Conservation (phyloP, 2,329 filamentous ascomycete species). For the Colletotrichum noveboracense region DNA sequence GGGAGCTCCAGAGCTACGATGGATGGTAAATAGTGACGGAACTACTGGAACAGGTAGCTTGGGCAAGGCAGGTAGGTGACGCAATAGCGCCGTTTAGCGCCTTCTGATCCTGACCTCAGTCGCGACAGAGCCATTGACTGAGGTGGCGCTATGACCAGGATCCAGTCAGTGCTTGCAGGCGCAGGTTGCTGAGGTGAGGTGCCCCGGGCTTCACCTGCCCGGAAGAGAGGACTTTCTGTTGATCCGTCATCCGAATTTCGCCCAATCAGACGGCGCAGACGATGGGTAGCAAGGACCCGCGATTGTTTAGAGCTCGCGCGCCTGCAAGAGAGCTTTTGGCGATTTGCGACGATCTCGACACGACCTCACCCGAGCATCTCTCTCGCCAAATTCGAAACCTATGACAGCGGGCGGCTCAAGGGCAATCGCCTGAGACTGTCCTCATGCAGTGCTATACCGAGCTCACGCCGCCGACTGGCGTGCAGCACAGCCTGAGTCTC, state of each 20-base stretch:
- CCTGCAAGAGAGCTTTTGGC: constrained; percentile 2
- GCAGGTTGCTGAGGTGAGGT: not conserved
- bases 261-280: constrained; percentile 4
- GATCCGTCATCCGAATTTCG: not conserved
- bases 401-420: constrained; percentile 2
- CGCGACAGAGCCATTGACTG: not conserved
- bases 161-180: not conserved
- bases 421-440: constrained; percentile 34
- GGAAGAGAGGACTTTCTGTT: not conserved
- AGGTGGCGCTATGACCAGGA: not conserved
- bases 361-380: not conserved
- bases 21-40: not conserved
- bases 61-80: not conserved
- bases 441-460: constrained; percentile 97
- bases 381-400: not conserved
- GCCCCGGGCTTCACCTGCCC: not conserved
- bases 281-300: not conserved
- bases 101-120: not conserved
- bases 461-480: constrained; percentile 90
- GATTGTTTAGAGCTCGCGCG: not conserved
- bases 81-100: not conserved
- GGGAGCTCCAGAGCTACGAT: constrained; percentile 4
- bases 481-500: constrained; percentile 84
- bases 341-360: not conserved
- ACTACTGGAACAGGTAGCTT: not conserved